Conservation (phyloP, 805 yeast genomes). For the Starmera dryadoides region DNA sequence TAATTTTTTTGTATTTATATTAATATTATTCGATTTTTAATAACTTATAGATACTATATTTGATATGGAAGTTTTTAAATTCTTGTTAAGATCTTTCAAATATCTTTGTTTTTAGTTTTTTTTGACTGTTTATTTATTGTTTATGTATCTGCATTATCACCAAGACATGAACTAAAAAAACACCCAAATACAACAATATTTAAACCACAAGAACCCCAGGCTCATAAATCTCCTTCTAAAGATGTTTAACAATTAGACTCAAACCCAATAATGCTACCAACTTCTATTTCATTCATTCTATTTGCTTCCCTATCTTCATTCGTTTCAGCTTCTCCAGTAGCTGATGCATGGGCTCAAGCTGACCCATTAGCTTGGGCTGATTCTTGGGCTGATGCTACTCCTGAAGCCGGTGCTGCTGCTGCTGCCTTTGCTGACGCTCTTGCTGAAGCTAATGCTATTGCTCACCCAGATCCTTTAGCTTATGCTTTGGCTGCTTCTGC, state of each 20-base stretch:
- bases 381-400: constrained; percentile 17
- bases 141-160: too few species aligned
- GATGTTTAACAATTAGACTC: too few species aligned
- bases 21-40: too few species aligned
- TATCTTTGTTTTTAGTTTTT: too few species aligned
- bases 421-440: constrained; percentile 17
- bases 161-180: too few species aligned
- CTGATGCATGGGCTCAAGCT: constrained; percentile 1
- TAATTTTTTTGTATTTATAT: background rate
- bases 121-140: too few species aligned
- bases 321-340: constrained; percentile 1
- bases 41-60: too few species aligned
- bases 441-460: constrained; percentile 21
- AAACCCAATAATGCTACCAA: background rate
- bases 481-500: constrained; percentile 22
- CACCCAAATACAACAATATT: too few species aligned
- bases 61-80: too few species aligned
- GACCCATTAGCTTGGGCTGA: constrained; percentile 4
- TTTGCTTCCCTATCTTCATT: constrained; percentile 1
- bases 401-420: constrained; percentile 18
- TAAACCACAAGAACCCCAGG: too few species aligned
- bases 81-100: too few species aligned
- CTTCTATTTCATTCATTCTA: background rate
- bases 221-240: too few species aligned
- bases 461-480: constrained; percentile 25